These are phyloP conservation scores for Russula sp. DNA, from an alignment of 768 basidiomycete genomes.

Conservation along the genomic window DNA sequence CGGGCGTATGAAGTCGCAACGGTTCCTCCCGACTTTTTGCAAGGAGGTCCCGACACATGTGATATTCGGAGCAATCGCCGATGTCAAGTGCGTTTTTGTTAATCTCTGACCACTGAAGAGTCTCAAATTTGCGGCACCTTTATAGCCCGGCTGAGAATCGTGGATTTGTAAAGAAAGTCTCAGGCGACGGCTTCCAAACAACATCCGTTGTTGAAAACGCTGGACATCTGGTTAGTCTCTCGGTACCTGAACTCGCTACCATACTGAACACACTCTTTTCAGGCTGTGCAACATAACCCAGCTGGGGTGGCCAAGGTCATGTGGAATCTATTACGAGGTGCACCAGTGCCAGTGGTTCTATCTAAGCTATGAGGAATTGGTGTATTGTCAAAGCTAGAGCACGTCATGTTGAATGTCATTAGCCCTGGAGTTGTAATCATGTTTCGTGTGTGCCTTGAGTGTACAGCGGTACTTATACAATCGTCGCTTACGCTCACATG, in stretches of 20 bases:
- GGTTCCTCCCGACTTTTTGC: conserved; percentile 17
- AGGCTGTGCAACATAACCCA: conserved; percentile 16
- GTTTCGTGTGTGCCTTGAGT: too few relatives aligned
- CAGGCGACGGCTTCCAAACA: conserved; percentile 7
- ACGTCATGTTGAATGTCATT: not conserved
- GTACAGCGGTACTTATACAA: too few relatives aligned
- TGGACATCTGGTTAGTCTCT: conserved; percentile 16
- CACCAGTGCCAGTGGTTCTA: not conserved
- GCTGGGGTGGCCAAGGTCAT: conserved; percentile 9
- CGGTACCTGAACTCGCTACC: not conserved
- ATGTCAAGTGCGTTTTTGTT: conserved; percentile 9
- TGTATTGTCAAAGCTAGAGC: not conserved
- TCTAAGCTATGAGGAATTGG: conserved; percentile 1
- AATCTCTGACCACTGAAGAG: not conserved
- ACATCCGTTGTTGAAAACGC: conserved; percentile 11
- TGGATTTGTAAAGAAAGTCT: not conserved
- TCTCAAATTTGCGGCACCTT: not conserved
- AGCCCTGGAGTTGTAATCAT: too few relatives aligned
- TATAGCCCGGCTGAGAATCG: conserved; percentile 13
- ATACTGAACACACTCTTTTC: not conserved
- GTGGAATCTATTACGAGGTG: not conserved
- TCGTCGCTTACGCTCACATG: too few relatives aligned
- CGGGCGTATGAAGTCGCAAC: not conserved
- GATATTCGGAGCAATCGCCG: conserved; percentile 14
- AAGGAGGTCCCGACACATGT: conserved; percentile 15